Conservation (phyloP, 208 protist species). For the Wallacemonas sp. region DNA sequence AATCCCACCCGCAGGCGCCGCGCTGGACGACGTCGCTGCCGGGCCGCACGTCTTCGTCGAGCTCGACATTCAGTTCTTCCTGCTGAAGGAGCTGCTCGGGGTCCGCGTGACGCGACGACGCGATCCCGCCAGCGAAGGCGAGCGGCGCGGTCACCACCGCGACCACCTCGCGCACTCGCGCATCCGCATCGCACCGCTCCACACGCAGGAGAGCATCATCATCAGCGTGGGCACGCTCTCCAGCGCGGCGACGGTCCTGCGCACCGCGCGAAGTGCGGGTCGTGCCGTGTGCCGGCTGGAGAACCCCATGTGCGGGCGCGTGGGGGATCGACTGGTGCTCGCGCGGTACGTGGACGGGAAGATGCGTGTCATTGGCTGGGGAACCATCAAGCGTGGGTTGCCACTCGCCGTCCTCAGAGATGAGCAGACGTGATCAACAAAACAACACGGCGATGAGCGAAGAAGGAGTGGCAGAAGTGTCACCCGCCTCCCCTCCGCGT, state of each 20-base stretch:
- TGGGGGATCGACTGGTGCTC: slow-evolving; percentile 95
- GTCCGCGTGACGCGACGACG: slow-evolving; percentile 29
- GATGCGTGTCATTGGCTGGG: slow-evolving; percentile 93
- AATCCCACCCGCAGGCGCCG: slow-evolving; percentile 66
- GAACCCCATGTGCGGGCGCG: slow-evolving; percentile 91
- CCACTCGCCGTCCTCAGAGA: slow-evolving; percentile 91
- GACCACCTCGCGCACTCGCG: background rate
- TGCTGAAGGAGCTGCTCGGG: slow-evolving; percentile 93
- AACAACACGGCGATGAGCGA: slow-evolving; percentile 26
- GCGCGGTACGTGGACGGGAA: slow-evolving; percentile 92
- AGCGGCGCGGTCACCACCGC: background rate
- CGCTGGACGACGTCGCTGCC: background rate
- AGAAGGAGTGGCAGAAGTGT: slow-evolving; percentile 99
- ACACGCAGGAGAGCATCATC: slow-evolving; percentile 94
- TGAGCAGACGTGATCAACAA: background rate
- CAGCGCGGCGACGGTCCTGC: slow-evolving; percentile 89
- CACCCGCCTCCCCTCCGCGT: no score
- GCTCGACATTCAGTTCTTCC: slow-evolving; percentile 94
- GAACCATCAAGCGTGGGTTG: slow-evolving; percentile 36
- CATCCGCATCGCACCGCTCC: slow-evolving; percentile 80
- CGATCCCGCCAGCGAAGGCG: background rate
- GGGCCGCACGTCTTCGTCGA: slow-evolving; percentile 81
- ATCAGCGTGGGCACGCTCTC: slow-evolving; percentile 97
- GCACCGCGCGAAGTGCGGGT: slow-evolving; percentile 76
- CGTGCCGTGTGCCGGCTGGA: slow-evolving; percentile 92